Base-by-base conservation (phyloP, 306 rosid species). In the Dalbergia cultrata region DNA sequence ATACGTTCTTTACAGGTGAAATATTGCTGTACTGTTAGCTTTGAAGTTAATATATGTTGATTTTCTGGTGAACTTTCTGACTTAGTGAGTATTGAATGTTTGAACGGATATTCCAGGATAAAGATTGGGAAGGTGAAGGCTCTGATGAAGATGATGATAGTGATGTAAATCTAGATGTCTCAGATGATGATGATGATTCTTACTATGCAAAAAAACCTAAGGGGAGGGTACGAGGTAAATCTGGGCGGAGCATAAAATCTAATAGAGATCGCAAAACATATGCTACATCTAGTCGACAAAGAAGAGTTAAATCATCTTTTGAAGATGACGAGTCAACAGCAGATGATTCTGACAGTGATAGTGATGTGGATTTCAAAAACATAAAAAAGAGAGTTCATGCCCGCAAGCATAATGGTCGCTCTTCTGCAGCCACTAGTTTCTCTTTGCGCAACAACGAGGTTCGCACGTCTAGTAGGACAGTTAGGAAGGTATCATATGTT, bases 401-500 rank as follows among this genome's bases (percentile, higher is more conserved):
- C 41, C 97, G 92, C 80, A 96, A 92, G 81, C 88, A 62, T 76
- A 87, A 82, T 78, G 83, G 88, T 34, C 91, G 89, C 59, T 84
- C 86, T 67, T 84, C 91, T 72, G 83, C 76, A 6, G 54, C 86
- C 33, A 56, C 88, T n/a, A 86, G 67, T 82, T 81, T 66, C 64
- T 70, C 89, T 67, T 87, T 84, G 49, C 89, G 87, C 70, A 86
- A 87, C 72, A 87, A 75, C 73, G 99, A 96, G 68, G 91, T 90
- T 84, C 98, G 99, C 81, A 89, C 94, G 67, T 96, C 99, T 78
- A 87, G 86, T 77, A 90, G 99, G 84, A 77, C 98, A 54, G 90
- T 90, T 79, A 88, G 96, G 86, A 96, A 96, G 88, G 98, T 93
- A 60, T 96, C 99, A n/a, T 96, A 96, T 87, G 97, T 88, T 88